Base-by-base conservation (phyloP, 495 filamentous ascomycete species). In the Tetracladium setigerum region DNA sequence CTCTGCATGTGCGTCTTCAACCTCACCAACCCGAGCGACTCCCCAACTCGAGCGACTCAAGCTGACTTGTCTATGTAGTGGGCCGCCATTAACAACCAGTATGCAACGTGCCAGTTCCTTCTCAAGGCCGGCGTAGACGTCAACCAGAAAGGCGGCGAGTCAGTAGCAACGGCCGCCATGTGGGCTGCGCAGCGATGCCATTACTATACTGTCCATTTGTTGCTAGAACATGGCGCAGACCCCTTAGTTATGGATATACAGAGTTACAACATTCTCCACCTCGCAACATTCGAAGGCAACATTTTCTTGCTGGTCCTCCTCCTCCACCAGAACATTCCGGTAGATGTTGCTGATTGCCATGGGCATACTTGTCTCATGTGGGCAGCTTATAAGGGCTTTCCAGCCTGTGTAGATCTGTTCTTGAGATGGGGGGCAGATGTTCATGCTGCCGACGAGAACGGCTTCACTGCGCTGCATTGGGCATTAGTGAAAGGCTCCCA, bases 71-170 rank as follows among this genome's bases (percentile, higher is more conserved):
- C 41, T 38, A 45, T 51, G 17, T 65, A 98, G 91, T 98, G 92
- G 92, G 92, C 92, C 13, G 88, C 92, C n/a, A 96, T 97, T 66
- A 96, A 97, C 67, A 95, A 95, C 62, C 91, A 95, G 63, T 94
- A 89, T 67, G 84, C 87, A 46, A 84, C 95, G 71, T 95, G 91
- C 76, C 90, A 92, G 64, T 94, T 92, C 62, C 80, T 98, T 12
- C 76, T 98, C 52, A 84, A 95, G 49, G 73, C 75, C 44, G 92
- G 92, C 53, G 92, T 89, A 60, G 82, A 90, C 59, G 85, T 96
- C 55, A 95, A 98, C 63, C 84, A 84, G 48, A 91, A 91, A 67
- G 92, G 92, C 55, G 92, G 92, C 56, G 90, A 97, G 57, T 92
- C 87, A 30, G 72, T 89, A 30, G 89, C 92, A 14, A 96, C 94